A percentile compares a stretch with the other conserved stretches of the same genome.
Evolutionary conservation across 2,329 filamentous ascomycete species (phyloP).

Genomic region (Colletotrichum salicis): DNA sequence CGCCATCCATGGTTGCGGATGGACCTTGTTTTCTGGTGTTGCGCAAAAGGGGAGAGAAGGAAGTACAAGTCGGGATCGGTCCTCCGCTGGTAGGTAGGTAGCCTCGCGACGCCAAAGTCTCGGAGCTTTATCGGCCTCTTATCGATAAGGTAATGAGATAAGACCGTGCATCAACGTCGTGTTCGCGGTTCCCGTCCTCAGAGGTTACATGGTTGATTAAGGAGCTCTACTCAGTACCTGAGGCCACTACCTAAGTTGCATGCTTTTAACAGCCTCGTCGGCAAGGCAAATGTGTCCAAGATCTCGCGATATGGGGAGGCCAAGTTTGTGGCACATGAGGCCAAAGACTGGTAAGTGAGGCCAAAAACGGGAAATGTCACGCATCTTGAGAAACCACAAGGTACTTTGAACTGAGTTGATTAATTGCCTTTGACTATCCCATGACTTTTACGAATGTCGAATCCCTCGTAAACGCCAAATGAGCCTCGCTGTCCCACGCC

Average conservation of each 20-base stretch:
- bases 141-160: slow-evolving; percentile 34
- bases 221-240: background rate
- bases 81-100: background rate
- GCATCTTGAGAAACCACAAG: background rate
- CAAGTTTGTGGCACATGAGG: background rate
- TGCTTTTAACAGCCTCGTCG: background rate
- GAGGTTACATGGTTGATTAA: background rate
- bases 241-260: no score
- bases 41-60: slow-evolving; percentile 22
- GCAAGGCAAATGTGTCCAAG: background rate
- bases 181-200: background rate
- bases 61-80: slow-evolving; percentile 15
- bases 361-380: background rate
- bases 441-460: slow-evolving; percentile 30
- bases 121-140: slow-evolving; percentile 34
- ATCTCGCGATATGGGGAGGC: background rate
- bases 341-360: background rate
- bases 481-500: slow-evolving; percentile 19
- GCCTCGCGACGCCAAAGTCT: slow-evolving; percentile 31
- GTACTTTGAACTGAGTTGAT: slow-evolving; percentile 12
- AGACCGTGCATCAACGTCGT: background rate
- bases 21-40: slow-evolving; percentile 18
- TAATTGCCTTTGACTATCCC: slow-evolving; percentile 13
- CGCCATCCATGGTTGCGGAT: slow-evolving; percentile 34
- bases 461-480: slow-evolving; percentile 33